phyloP scores from a whole-genome alignment of 805 yeast species.

The Pichia cabralensis region DNA sequence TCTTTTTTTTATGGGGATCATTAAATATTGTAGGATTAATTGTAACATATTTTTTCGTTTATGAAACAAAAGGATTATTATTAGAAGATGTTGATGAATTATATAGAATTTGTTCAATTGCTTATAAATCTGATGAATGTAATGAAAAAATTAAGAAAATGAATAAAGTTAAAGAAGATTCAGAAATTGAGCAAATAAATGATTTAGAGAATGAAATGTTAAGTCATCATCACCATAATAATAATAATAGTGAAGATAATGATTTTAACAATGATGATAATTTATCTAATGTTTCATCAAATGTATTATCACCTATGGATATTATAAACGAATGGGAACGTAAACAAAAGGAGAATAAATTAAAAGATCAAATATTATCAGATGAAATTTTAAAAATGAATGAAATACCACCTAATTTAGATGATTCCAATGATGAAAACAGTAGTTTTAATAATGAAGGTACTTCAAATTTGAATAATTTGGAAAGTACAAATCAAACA shows the following conservation, averaged over 20 bases:
- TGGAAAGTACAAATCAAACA: too few species aligned
- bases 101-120: slow-evolving; percentile 49
- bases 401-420: too few species aligned
- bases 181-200: not conserved
- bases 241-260: not conserved
- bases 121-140: slow-evolving; percentile 33
- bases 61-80: slow-evolving; percentile 71
- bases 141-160: slow-evolving; percentile 3
- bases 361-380: too few species aligned
- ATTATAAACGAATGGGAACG: too few species aligned
- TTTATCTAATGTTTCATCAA: too few species aligned
- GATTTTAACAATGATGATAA: not conserved
- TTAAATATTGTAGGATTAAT: slow-evolving; percentile 49
- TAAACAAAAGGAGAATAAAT: not conserved
- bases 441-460: too few species aligned
- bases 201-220: not conserved
- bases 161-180: not conserved
- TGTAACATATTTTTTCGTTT: slow-evolving; percentile 56
- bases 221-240: not conserved
- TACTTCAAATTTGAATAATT: too few species aligned
- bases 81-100: slow-evolving; percentile 76
- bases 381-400: too few species aligned
- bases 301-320: too few species aligned
- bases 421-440: too few species aligned
- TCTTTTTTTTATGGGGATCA: slow-evolving; percentile 77